Base-by-base conservation (phyloP, 352 stramenopile species). In the Blastocystis sp. region DNA sequence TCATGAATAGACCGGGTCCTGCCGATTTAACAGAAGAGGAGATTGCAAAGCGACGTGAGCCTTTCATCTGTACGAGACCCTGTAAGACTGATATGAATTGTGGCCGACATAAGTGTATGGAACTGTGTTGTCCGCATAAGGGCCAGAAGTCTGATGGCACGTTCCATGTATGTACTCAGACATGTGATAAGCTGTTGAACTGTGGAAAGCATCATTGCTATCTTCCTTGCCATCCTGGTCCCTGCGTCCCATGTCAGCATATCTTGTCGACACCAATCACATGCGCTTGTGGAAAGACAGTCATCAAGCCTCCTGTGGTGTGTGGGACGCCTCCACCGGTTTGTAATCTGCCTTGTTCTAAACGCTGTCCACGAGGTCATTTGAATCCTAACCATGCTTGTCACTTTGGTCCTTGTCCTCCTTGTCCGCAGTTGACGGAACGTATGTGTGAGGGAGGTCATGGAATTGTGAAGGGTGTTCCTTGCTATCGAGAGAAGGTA, bases 121-220 rank as follows among this genome's bases (percentile, higher is more conserved):
- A 61, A 46, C n/a, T 78, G 6, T 87, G 77, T 54, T 87, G 77
- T 42, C 77, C 77, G 5, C 59, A 87, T 54, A 77, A 63, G 24
- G 77, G 77, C 6, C 59, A 87, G 43, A 77, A 63, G 24, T 87
- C 77, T 0, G 77, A 78, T 61, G 77, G 77, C 19, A 54, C 77
- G 12, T 78, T 87, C 65, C 77, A 87, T 46, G 51, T 81, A 6
- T 78, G 65, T 42, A 16, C 42, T 2, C 69, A 29, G 12, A 52
- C 61, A 32, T 88, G 85, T 39, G 85, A 63, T 27, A 87, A 67
- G 52, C 78, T 71, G 29, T 63, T 88, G 7, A 85, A 78, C 78
- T 88, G 85, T 57, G 85, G 78, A 1, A 78, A 69, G n/a, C 85
- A 88, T 57, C 80, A 46, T 1, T 88, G 85, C 57, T 67, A 88